Base-by-base conservation (phyloP, 1,139 yeast species). In the Yamadazyma sp. region DNA sequence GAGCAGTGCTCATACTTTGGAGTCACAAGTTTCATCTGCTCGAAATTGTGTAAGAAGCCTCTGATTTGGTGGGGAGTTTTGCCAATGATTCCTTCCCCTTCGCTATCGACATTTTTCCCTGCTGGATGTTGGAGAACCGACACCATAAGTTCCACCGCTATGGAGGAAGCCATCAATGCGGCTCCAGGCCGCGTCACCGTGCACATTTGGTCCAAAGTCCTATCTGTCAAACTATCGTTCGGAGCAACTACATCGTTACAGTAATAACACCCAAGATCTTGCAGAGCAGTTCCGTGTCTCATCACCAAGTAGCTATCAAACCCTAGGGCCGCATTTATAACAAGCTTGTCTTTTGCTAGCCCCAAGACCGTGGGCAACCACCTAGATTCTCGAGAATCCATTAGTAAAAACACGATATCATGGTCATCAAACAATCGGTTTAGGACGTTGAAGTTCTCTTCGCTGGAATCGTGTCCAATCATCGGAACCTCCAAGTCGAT, bases 181-280 rank as follows among this genome's bases (percentile, higher is more conserved):
- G 85, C 91, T 0, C 99, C 98, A 0, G 99, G 98, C 33, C 98
- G 69, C 0, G 98, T 92, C 1, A 92, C 98, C 0, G 98, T 92
- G 58, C 99, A 92, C 97, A 92, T 92, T 59, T 92, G 98, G 61
- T 92, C 99, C 44, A 92, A 65, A 0, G 97, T 86, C 38, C 96
- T 70, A 54, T 89, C 95, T 0, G 87, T 74, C 14, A 87, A 65
- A 45, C 95, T 84, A 57, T 92, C 96, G 5, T 81, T 69, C 0
- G 99, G 98, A 0, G 97, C 97, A 36, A 89, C 91, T 7, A 92
- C 89, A 57, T 94, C 98, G 58, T 89, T 88, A 61, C 99, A 92
- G 59, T 83, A 92, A 62, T 92, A 92, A 59, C 99, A 92, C 0
- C 99, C 98, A 23, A 91, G 62, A 83, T 68, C 18, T 51, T 51